Percentiles rank a stretch among this genome's conserved stretches.
Conservation (phyloP, 768 basidiomycete genomes). For the Mycena galericulata region DNA sequence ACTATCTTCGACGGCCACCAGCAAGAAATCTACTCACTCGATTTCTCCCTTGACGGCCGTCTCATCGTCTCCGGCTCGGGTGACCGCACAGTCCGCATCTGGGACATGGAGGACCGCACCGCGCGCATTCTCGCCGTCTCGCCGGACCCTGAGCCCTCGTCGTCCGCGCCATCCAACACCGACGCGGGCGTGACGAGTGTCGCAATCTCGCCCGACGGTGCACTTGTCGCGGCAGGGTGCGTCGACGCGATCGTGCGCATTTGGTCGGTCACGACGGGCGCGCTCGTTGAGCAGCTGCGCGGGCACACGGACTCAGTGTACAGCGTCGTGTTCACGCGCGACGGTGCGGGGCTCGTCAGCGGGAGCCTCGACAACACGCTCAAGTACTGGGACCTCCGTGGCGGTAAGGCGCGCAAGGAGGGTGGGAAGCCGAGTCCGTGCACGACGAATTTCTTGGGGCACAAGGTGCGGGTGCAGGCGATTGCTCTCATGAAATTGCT, state of each 20-base stretch:
- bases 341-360: constrained; percentile 90
- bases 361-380: constrained; percentile 92
- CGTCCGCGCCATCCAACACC: constrained; percentile 35
- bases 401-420: constrained; percentile 60
- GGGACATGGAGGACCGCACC: constrained; percentile 43
- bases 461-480: constrained; percentile 81
- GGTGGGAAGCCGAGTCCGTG: constrained; percentile 57
- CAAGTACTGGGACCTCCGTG: constrained; percentile 89
- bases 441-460: constrained; percentile 81
- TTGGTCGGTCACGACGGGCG: constrained; percentile 69
- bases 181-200: constrained; percentile 75
- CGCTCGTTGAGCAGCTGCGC: constrained; percentile 76
- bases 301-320: constrained; percentile 91
- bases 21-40: constrained; percentile 94
- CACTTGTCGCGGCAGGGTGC: constrained; percentile 57
- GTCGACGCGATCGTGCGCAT: constrained; percentile 74
- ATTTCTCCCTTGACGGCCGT: constrained; percentile 82
- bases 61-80: constrained; percentile 87
- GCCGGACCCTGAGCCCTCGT: constrained; percentile 18
- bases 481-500: not conserved
- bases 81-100: constrained; percentile 51
- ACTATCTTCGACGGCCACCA: constrained; percentile 86
- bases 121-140: constrained; percentile 37
- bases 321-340: constrained; percentile 92
- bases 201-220: constrained; percentile 71